Evolutionary conservation across 768 basidiomycete species (phyloP).

Genomic region (Chiua virens): DNA sequence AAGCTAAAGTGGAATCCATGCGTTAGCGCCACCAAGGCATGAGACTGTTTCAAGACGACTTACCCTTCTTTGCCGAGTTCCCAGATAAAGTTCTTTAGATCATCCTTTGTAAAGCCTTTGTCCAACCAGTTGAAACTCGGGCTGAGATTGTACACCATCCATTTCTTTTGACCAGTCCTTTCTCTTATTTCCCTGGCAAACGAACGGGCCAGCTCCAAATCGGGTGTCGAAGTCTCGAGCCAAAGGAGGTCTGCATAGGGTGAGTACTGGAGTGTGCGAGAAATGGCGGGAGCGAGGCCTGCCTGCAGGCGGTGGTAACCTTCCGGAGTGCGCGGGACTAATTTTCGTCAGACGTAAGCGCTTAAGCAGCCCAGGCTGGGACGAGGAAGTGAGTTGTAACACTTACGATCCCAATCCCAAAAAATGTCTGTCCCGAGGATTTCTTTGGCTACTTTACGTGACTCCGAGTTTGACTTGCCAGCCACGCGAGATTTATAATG

Average conservation of each 20-base stretch:
- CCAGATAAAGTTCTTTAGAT: constrained; percentile 85
- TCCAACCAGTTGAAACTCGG: constrained; percentile 94
- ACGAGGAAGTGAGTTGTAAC: background rate
- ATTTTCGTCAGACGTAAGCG: background rate
- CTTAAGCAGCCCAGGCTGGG: background rate
- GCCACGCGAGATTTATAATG: constrained; percentile 56
- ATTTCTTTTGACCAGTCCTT: constrained; percentile 60
- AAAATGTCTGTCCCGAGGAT: constrained; percentile 61
- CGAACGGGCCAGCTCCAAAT: constrained; percentile 72
- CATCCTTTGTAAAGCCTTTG: constrained; percentile 73
- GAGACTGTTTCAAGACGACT: constrained; percentile 10
- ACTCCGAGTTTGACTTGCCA: constrained; percentile 72
- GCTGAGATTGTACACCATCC: constrained; percentile 91
- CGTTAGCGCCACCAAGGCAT: background rate
- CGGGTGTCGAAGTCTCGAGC: constrained; percentile 91
- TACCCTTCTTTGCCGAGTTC: constrained; percentile 88
- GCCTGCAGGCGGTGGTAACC: constrained; percentile 89
- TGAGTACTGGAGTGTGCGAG: constrained; percentile 76
- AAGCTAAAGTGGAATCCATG: constrained; percentile 50
- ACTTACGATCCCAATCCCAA: constrained; percentile 89
- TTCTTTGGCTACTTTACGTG: constrained; percentile 70
- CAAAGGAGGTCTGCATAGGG: constrained; percentile 89
- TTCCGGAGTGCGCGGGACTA: constrained; percentile 85
- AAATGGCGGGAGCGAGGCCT: constrained; percentile 79
- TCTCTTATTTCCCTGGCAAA: constrained; percentile 77